Percentiles rank a stretch among this genome's conserved stretches.
phyloP scores from a whole-genome alignment of 108 stramenopile species.

The Pseudonitzschia delicatissima region DNA sequence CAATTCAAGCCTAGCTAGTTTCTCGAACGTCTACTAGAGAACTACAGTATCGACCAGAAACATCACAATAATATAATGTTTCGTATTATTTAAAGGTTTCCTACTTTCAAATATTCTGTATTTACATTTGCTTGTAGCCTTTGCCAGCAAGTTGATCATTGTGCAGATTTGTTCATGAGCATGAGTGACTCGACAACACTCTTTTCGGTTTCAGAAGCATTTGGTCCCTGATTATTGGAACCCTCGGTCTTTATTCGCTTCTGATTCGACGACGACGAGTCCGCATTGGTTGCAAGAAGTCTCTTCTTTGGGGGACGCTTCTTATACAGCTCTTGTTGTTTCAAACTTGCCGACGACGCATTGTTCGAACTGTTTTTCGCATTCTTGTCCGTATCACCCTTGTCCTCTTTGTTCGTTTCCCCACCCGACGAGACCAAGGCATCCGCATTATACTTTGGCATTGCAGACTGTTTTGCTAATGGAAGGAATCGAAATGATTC shows the following conservation, averaged over 20 bases:
- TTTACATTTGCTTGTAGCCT: neutral
- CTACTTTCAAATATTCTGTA: neutral
- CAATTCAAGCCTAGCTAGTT: too few species aligned
- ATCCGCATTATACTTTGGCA: neutral
- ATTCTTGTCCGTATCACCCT: neutral
- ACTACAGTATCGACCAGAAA: too few species aligned
- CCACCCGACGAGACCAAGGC: conserved; percentile 4
- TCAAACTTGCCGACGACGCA: neutral
- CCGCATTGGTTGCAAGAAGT: neutral
- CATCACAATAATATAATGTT: neutral
- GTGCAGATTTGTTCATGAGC: conserved; percentile 37
- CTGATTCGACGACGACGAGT: neutral
- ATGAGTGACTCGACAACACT: conserved; percentile 61
- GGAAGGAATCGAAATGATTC: conserved; percentile 51
- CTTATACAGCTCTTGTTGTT: conserved; percentile 7
- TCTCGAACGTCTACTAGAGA: too few species aligned
- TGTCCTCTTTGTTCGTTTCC: neutral
- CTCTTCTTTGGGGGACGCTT: conserved; percentile 38
- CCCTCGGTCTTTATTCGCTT: conserved; percentile 7
- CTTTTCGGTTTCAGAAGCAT: conserved; percentile 38
- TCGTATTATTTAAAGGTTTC: neutral
- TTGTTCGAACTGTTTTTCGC: conserved; percentile 4
- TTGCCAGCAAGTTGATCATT: conserved; percentile 4
- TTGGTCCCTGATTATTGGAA: conserved; percentile 5
- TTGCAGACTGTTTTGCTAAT: neutral